phyloP scores from a whole-genome alignment of 257 asterid genomes.

The Solanum lycopersicoides region DNA sequence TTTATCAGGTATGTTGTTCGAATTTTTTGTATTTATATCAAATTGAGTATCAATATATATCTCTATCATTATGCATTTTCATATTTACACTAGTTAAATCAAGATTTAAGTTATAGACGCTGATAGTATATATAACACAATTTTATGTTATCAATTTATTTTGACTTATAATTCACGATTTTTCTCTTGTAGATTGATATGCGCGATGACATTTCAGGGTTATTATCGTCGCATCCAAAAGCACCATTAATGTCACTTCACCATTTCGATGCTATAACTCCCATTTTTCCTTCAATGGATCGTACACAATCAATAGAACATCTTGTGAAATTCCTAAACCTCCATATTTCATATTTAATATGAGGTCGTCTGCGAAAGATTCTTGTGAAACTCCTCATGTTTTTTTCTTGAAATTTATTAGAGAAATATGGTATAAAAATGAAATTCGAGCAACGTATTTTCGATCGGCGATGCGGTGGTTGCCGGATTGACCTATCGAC shows the following conservation, averaged over 20 bases:
- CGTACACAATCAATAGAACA: neutral
- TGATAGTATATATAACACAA: accelerated
- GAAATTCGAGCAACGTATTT: no score
- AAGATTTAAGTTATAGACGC: neutral
- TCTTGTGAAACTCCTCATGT: neutral
- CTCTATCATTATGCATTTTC: neutral
- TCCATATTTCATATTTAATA: neutral
- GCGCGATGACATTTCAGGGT: accelerated
- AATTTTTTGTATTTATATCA: accelerated
- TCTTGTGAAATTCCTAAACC: neutral
- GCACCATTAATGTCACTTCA: neutral
- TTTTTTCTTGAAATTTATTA: neutral
- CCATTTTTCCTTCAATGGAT: neutral
- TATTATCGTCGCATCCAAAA: neutral
- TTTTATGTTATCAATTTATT: no score
- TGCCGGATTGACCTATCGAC: no score
- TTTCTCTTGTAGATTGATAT: neutral
- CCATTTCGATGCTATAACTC: neutral
- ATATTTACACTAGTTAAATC: no score
- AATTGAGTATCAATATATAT: neutral
- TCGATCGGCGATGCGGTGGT: neutral
- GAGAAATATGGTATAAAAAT: neutral
- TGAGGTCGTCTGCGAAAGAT: neutral
- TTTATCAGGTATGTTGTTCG: no score
- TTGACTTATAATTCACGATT: no score